Conservation (phyloP, 2,329 filamentous ascomycete species). For the Mycogone perniciosa region DNA sequence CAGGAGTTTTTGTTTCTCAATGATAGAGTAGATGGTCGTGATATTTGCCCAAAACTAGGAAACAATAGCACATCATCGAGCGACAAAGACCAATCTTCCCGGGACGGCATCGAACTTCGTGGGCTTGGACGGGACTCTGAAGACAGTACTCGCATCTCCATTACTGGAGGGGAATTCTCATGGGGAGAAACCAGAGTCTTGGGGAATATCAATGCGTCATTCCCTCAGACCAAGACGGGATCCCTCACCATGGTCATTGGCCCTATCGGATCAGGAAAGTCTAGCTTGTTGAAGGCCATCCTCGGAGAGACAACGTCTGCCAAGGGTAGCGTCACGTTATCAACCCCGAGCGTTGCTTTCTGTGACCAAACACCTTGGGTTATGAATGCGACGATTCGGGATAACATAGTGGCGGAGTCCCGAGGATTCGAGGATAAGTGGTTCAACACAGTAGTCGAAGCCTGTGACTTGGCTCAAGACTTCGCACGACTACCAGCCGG, state of each 20-base stretch:
- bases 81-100: background rate
- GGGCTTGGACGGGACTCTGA: background rate
- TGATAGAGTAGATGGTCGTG: constrained; percentile 20
- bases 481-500: constrained; percentile 19
- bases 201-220: constrained; percentile 18
- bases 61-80: background rate
- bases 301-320: constrained; percentile 22
- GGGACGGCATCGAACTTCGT: constrained; percentile 13
- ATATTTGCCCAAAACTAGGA: constrained; percentile 9
- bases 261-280: constrained; percentile 28
- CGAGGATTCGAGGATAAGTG: constrained; percentile 23
- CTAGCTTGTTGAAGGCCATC: constrained; percentile 25
- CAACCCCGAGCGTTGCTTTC: constrained; percentile 21
- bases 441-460: constrained; percentile 27
- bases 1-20: constrained; percentile 23
- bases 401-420: constrained; percentile 30
- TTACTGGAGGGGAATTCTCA: constrained; percentile 21
- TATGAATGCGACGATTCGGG: constrained; percentile 27
- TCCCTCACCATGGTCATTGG: constrained; percentile 26
- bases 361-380: constrained; percentile 29
- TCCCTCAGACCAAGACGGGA: constrained; percentile 16
- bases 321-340: constrained; percentile 19
- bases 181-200: constrained; percentile 24
- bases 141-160: constrained; percentile 13
- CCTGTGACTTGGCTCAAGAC: constrained; percentile 30